Conservation (phyloP, 1,284 basidiomycete species). For the Spongiforma sp. region DNA sequence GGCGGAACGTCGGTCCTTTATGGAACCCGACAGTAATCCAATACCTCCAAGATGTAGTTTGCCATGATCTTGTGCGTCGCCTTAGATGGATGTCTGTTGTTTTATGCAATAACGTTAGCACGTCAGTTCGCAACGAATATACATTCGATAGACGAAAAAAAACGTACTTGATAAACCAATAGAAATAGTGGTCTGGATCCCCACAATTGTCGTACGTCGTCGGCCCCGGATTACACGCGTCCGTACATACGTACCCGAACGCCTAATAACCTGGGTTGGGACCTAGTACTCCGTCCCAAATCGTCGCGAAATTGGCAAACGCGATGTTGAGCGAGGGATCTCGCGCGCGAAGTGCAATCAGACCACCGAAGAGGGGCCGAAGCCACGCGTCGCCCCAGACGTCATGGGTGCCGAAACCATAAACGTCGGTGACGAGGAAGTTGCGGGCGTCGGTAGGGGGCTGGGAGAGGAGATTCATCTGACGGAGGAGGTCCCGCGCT, state of each 20-base stretch:
- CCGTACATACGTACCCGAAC: conserved; percentile 51
- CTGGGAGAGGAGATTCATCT: conserved; percentile 44
- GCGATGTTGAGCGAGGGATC: conserved; percentile 42
- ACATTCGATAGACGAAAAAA: background rate
- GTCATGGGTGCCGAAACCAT: conserved; percentile 47
- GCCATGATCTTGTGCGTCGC: conserved; percentile 52
- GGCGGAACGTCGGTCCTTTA: background rate
- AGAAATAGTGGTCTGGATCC: conserved; percentile 55
- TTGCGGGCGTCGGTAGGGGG: conserved; percentile 49
- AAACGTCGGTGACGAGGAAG: conserved; percentile 53
- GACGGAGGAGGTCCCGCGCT: conserved; percentile 41
- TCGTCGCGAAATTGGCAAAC: conserved; percentile 48
- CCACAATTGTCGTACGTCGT: conserved; percentile 41
- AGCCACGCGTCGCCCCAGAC: conserved; percentile 49
- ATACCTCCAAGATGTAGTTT: conserved; percentile 50
- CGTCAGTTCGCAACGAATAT: background rate
- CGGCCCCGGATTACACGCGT: conserved; percentile 40
- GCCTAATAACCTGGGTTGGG: conserved; percentile 46
- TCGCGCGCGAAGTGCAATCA: conserved; percentile 34
- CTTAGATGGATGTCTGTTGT: conserved; percentile 45
- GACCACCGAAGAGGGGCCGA: conserved; percentile 42
- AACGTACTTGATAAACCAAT: conserved; percentile 54
- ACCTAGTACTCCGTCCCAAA: conserved; percentile 53
- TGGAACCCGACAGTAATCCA: conserved; percentile 35
- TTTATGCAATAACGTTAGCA: background rate